Conservation (phyloP, 345 rosid species). For the Kernera saxatilis region DNA sequence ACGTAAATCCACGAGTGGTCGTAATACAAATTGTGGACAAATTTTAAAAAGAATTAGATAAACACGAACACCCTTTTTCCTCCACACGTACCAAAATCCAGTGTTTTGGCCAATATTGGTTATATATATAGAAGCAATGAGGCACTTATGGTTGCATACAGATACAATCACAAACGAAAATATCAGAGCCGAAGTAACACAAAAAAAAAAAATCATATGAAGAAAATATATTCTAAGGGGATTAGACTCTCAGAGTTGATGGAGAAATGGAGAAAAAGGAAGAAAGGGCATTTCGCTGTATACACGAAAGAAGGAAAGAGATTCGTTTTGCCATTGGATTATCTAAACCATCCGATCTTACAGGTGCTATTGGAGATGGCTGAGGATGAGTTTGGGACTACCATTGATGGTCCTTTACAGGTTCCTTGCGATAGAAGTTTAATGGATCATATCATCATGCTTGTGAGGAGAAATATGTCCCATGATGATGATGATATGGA, state of each 20-base stretch:
- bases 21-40: conserved; percentile 1
- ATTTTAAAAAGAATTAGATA: background rate
- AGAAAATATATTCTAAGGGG: conserved; percentile 27
- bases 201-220: background rate
- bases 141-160: background rate
- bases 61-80: background rate
- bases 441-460: conserved; percentile 30
- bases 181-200: background rate
- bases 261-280: conserved; percentile 37
- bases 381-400: conserved; percentile 39
- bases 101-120: background rate
- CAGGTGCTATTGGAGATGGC: conserved; percentile 43
- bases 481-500: background rate
- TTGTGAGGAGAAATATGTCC: conserved; percentile 30
- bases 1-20: background rate
- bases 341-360: conserved; percentile 45
- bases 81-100: conserved; percentile 3
- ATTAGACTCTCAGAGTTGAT: conserved; percentile 27
- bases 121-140: background rate
- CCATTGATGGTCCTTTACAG: conserved; percentile 35
- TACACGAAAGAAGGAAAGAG: conserved; percentile 41
- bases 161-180: background rate
- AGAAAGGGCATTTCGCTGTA: conserved; percentile 42
- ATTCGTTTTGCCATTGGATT: conserved; percentile 35
- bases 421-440: conserved; percentile 44